phyloP scores from a whole-genome alignment of 192 early-diverging fungal species.

The Diversispora eburnea region DNA sequence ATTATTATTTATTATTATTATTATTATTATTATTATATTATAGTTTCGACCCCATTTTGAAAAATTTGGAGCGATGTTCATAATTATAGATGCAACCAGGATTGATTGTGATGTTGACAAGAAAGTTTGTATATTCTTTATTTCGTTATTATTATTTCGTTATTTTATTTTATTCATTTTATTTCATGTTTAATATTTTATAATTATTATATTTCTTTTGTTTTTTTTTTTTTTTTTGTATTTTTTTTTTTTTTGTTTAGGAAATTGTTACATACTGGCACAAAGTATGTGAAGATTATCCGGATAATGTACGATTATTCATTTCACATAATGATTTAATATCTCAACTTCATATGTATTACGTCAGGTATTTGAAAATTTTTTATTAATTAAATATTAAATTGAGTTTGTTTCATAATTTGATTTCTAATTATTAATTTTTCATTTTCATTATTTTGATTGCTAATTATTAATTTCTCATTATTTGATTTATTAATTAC shows the following conservation, averaged over 20 bases:
- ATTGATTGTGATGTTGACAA: constrained; percentile 25
- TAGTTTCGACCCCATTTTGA: constrained; percentile 17
- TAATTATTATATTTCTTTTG: too few species aligned
- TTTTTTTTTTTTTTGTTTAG: not conserved
- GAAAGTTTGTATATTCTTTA: constrained; percentile 2
- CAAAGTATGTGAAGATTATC: constrained; percentile 7
- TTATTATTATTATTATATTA: too few species aligned
- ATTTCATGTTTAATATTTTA: too few species aligned
- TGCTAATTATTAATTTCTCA: not conserved
- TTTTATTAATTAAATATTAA: not conserved
- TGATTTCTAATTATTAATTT: not conserved
- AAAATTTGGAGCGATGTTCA: constrained; percentile 1
- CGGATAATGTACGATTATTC: not conserved
- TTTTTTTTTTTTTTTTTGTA: too few species aligned
- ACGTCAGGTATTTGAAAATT: constrained; percentile 15
- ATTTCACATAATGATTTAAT: not conserved
- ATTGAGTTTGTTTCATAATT: too few species aligned
- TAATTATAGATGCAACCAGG: constrained; percentile 7
- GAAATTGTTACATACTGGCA: constrained; percentile 26
- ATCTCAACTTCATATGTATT: constrained; percentile 14
- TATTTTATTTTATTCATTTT: too few species aligned
- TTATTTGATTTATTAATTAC: not conserved
- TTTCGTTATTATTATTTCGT: not conserved
- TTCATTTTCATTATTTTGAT: not conserved
- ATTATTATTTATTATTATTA: not conserved